These are phyloP conservation scores for Infundibulicybe gibba DNA, from an alignment of 768 basidiomycete species.

Conservation along the genomic window DNA sequence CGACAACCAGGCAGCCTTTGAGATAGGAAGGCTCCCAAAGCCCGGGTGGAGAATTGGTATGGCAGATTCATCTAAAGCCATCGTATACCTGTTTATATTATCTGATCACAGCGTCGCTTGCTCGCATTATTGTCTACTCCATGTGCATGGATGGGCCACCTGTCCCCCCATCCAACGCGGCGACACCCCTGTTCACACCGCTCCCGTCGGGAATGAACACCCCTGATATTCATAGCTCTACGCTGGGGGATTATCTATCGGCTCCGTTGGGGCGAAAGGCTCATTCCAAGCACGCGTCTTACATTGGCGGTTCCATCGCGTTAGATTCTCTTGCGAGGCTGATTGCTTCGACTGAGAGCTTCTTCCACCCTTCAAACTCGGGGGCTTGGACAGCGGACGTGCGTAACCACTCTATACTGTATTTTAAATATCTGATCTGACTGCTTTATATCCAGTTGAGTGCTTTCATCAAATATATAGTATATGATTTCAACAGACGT, in stretches of 20 bases:
- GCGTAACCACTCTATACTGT: conserved; percentile 15
- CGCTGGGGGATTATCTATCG: conserved; percentile 55
- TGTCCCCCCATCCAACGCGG: conserved; percentile 53
- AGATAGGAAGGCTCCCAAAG: conserved; percentile 69
- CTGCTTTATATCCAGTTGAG: conserved; percentile 45
- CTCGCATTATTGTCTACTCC: conserved; percentile 84
- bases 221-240: conserved; percentile 42
- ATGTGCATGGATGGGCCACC: conserved; percentile 69
- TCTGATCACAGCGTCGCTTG: conserved; percentile 58
- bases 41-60: conserved; percentile 70
- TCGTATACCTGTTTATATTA: conserved; percentile 7
- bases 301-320: conserved; percentile 81
- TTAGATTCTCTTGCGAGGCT: conserved; percentile 83
- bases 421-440: not conserved
- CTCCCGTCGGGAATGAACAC: conserved; percentile 60
- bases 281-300: conserved; percentile 42
- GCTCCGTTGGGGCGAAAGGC: conserved; percentile 50
- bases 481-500: conserved; percentile 85
- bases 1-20: conserved; percentile 70
- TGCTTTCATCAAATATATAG: conserved; percentile 82
- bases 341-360: conserved; percentile 83
- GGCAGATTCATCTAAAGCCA: conserved; percentile 20
- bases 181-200: conserved; percentile 77
- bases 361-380: conserved; percentile 89
- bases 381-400: conserved; percentile 81